A percentile compares a stretch with the other conserved stretches of the same genome.
These are phyloP conservation scores for Nicotiana otophora DNA, from an alignment of 257 asterid species.

Conservation along the genomic window DNA sequence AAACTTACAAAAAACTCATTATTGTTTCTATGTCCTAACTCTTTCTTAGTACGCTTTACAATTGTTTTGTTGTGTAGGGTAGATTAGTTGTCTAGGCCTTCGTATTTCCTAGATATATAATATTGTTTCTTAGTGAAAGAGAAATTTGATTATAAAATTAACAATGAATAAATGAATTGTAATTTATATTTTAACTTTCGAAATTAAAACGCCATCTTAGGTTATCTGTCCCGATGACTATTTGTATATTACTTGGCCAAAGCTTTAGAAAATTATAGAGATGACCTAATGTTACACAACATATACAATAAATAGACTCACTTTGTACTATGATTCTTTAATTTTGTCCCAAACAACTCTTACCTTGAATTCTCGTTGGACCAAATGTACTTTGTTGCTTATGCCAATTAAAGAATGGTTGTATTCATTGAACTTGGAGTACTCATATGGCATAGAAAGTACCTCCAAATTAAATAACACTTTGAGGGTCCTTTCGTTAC, in stretches of 20 bases:
- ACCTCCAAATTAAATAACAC: slow-evolving; percentile 21
- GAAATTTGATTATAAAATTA: not conserved
- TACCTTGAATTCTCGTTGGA: slow-evolving; percentile 31
- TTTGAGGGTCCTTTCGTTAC: not conserved
- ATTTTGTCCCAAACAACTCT: slow-evolving; percentile 19
- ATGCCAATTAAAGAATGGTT: slow-evolving; percentile 11
- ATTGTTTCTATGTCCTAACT: not conserved
- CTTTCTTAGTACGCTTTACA: not conserved
- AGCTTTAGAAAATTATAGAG: not conserved
- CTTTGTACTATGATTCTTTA: slow-evolving; percentile 9
- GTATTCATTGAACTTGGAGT: slow-evolving; percentile 25
- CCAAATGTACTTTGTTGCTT: slow-evolving; percentile 4
- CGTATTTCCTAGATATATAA: not conserved
- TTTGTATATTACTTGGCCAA: slow-evolving; percentile 6
- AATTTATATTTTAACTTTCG: not conserved
- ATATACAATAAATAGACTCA: not conserved
- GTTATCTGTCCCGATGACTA: slow-evolving; percentile 20
- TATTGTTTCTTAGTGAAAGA: not conserved
- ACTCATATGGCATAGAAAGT: slow-evolving; percentile 22
- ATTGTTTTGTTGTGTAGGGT: not conserved
- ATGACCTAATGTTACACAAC: slow-evolving; percentile 17
- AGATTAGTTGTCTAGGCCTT: not conserved
- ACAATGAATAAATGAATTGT: not conserved
- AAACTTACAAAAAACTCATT: not conserved
- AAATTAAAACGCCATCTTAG: slow-evolving; percentile 31